Conservation (phyloP, 139 green algal genomes). For the Chlorella sp. region DNA sequence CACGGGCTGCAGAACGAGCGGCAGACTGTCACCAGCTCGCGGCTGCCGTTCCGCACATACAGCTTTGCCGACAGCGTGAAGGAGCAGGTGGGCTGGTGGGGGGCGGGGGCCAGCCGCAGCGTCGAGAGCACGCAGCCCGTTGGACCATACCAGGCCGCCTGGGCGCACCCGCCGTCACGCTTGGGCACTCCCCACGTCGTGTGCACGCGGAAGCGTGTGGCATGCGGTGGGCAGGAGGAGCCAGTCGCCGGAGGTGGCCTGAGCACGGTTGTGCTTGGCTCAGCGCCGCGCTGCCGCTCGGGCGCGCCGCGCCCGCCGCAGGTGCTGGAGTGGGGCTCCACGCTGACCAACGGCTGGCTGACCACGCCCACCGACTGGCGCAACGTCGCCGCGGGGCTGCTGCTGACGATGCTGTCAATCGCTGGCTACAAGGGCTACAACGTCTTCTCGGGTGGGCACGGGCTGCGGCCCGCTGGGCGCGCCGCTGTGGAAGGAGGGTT, state of each 20-base stretch:
- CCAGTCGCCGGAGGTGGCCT: neutral
- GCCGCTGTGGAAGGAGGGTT: too few species aligned
- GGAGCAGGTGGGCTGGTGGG: neutral
- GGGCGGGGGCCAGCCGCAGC: too few species aligned
- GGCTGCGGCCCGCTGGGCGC: too few species aligned
- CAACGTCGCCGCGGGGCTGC: too few species aligned
- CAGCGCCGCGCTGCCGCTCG: neutral
- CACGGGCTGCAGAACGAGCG: neutral
- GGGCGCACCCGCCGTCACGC: neutral
- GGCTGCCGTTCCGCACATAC: constrained; percentile 18
- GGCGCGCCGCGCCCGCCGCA: neutral
- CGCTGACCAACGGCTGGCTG: constrained; percentile 13
- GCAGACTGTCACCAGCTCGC: constrained; percentile 2
- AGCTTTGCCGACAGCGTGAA: constrained; percentile 11
- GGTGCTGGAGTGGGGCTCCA: constrained; percentile 19
- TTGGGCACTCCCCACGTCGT: neutral
- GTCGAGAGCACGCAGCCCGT: too few species aligned
- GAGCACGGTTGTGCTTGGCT: neutral
- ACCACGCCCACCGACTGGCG: constrained; percentile 14
- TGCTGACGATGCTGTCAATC: neutral
- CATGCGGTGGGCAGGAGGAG: neutral
- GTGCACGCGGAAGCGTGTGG: neutral
- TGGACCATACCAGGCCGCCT: neutral
- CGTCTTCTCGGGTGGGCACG: neutral
- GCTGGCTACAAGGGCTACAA: constrained; percentile 4